phyloP scores from a whole-genome alignment of 2,329 filamentous ascomycete species.

The Talaromyces sp. region DNA sequence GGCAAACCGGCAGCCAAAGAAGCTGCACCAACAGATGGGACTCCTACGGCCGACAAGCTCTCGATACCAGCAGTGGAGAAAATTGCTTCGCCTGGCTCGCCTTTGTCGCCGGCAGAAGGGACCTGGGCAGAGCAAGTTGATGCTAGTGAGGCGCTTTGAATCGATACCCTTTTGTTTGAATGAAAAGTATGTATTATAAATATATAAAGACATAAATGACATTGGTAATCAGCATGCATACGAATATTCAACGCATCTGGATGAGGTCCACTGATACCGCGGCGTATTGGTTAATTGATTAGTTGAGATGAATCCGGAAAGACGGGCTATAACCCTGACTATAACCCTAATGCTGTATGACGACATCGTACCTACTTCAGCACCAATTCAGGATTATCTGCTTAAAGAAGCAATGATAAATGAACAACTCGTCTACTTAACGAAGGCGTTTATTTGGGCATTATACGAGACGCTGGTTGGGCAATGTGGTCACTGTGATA shows the following conservation, averaged over 20 bases:
- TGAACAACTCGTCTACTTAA: neutral
- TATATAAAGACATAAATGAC: neutral
- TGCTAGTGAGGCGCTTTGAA: conserved; percentile 9
- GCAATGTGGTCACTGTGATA: conserved; percentile 12
- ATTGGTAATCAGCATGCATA: neutral
- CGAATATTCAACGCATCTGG: neutral
- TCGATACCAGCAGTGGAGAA: neutral
- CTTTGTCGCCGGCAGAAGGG: conserved; percentile 18
- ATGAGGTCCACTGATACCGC: neutral
- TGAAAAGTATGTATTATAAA: conserved; percentile 1
- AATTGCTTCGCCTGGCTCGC: conserved; percentile 7
- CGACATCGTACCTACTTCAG: neutral
- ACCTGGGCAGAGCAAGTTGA: conserved; percentile 24
- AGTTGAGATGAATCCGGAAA: too few relatives aligned
- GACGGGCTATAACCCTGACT: neutral
- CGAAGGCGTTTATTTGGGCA: too few relatives aligned
- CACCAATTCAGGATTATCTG: too few relatives aligned
- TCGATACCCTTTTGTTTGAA: conserved; percentile 9
- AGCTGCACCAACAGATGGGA: conserved; percentile 15
- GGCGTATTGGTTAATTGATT: neutral
- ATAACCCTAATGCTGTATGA: neutral
- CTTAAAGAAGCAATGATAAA: neutral
- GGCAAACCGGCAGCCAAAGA: conserved; percentile 23
- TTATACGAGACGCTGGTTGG: neutral
- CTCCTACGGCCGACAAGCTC: conserved; percentile 26